Evolutionary conservation across 1,284 basidiomycete genomes (phyloP), one percentile per base, ranked within the genome.

Genomic region (Neonothopanus nambi): DNA sequence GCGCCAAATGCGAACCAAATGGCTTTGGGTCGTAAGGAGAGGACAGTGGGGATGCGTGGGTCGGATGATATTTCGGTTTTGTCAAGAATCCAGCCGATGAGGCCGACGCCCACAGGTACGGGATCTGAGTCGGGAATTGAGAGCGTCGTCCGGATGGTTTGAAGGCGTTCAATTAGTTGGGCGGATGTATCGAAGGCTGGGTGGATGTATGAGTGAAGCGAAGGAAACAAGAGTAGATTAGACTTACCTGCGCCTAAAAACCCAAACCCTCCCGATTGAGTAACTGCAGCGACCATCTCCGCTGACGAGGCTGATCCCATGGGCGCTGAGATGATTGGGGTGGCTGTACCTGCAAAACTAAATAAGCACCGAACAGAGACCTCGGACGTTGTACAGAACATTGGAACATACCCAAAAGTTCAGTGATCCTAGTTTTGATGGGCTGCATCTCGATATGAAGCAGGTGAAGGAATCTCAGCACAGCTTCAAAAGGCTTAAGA

Each of bases 291-390:
- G 0, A 62, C 64, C 13, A 70, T 48, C 2, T 59, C 56, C 1
- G 58, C 55, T 11, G 64, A 63, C 1, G 61, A 23, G 4, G 62
- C 65, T 44, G 48, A 58, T 3, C 57, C 57, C 68, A 71, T 70
- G 3, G 69, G 69, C 9, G 68, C 67, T 15, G 57, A 61, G 30
- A 68, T 51, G 23, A 71, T 66, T 7, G 68, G 68, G 5, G 54
- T 45, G 13, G 54, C 42, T 20, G 63, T 55, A 35, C 57, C 68
- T 69, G 11, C 17, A 40, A 3, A 40, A 9, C 5, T 2, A 40
- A 40, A 9, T 33, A 4, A 33, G 30, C 30, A 11, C 30, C 30
- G n/a, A n/a, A 33, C 2, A 33, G 13, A 8, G n/a, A 8, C 11
- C 5, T 5, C 9, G 21, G 17, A 33, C 11, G 11, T 5, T 33